Conservation (phyloP, 768 basidiomycete species). For the Cystobasidium onofrii region DNA sequence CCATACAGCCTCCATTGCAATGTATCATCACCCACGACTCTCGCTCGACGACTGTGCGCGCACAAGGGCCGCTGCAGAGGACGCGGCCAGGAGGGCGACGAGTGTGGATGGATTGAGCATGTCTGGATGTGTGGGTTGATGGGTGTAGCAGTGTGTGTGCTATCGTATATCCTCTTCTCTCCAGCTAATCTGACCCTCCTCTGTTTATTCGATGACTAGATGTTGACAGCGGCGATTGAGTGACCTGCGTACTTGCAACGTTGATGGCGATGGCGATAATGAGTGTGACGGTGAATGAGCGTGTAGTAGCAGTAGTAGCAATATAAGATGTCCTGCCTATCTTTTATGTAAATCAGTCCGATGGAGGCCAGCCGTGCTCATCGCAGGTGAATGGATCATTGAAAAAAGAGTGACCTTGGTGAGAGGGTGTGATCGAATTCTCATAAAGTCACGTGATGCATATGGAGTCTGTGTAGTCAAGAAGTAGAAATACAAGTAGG, state of each 20-base stretch:
- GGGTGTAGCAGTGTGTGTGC: background rate
- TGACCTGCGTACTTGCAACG: too few relatives aligned
- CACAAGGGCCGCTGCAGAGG: background rate
- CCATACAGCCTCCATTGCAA: too few relatives aligned
- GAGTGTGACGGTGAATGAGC: background rate
- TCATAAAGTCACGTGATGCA: too few relatives aligned
- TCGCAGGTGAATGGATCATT: background rate
- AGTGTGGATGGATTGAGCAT: background rate
- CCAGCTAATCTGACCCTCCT: too few relatives aligned
- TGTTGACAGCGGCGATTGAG: background rate
- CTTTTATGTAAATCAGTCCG: background rate
- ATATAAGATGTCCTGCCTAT: too few relatives aligned
- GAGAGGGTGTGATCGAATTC: too few relatives aligned
- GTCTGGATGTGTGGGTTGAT: background rate
- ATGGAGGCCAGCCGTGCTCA: background rate
- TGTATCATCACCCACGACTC: too few relatives aligned
- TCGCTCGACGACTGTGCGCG: background rate
- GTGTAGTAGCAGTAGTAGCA: background rate
- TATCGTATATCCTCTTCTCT: background rate
- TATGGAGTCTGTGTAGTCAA: too few relatives aligned
- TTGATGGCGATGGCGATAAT: too few relatives aligned
- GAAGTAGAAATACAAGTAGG: too few relatives aligned
- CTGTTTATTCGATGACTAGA: background rate
- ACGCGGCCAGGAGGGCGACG: background rate
- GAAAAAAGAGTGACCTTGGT: background rate